phyloP scores from a whole-genome alignment of 106 monocot species.

The Phalaenopsis equestris region DNA sequence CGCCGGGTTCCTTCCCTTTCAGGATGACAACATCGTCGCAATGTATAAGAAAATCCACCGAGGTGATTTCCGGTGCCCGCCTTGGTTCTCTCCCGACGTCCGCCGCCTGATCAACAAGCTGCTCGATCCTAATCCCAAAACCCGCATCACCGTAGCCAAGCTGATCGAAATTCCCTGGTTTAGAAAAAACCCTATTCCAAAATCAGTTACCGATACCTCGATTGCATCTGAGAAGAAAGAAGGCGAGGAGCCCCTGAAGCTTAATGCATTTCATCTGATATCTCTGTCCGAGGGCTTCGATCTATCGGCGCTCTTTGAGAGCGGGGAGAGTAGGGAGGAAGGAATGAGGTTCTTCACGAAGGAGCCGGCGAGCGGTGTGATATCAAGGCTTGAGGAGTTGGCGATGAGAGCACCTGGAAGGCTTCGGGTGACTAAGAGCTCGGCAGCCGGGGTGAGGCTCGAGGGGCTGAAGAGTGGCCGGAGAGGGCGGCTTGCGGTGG shows the following conservation, averaged over 20 bases:
- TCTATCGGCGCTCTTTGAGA: conserved; percentile 46
- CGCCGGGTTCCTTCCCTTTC: conserved; percentile 50
- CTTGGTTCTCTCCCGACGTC: conserved; percentile 54
- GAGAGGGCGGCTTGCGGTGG: conserved; percentile 16
- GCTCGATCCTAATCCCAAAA: conserved; percentile 52
- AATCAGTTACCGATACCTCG: not conserved
- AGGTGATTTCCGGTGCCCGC: conserved; percentile 49
- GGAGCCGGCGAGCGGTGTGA: conserved; percentile 36
- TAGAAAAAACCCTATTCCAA: conserved; percentile 4
- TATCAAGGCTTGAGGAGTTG: conserved; percentile 33
- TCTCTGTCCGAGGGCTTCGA: conserved; percentile 57
- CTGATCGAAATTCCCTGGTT: conserved; percentile 40
- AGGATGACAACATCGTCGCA: conserved; percentile 31
- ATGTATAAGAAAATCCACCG: conserved; percentile 60
- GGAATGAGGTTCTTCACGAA: conserved; percentile 40
- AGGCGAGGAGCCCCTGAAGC: conserved; percentile 16
- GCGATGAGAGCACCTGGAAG: conserved; percentile 18
- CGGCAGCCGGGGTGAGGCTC: conserved; percentile 21
- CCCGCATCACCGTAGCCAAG: conserved; percentile 38
- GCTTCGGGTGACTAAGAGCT: conserved; percentile 17
- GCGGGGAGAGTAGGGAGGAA: conserved; percentile 14
- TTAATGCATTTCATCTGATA: conserved; percentile 67
- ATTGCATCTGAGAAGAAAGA: not conserved
- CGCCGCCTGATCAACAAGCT: conserved; percentile 31
- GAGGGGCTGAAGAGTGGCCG: conserved; percentile 28